Percentiles rank a stretch among this genome's conserved stretches.
phyloP scores from a whole-genome alignment of 2,329 filamentous ascomycete genomes.

The Fusarium kyushuense region DNA sequence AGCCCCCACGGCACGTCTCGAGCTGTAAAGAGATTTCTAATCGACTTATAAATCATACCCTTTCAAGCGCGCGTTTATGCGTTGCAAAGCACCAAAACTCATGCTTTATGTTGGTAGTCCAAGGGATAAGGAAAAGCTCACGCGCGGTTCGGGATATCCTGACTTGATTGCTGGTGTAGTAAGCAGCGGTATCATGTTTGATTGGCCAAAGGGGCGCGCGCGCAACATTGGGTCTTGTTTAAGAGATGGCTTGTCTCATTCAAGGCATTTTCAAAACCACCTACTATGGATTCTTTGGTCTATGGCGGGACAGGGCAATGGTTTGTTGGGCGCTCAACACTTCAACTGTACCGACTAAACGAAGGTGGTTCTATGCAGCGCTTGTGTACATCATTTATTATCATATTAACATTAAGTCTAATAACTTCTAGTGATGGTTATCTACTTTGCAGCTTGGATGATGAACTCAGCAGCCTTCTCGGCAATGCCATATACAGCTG shows the following conservation, averaged over 20 bases:
- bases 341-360: no score
- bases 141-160: conserved; percentile 6
- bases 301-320: no score
- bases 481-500: conserved; percentile 64
- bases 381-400: not conserved
- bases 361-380: not conserved
- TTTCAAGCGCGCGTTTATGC: not conserved
- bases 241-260: no score
- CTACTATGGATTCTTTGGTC: no score
- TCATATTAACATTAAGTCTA: not conserved
- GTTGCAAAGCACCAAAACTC: not conserved
- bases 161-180: not conserved
- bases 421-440: no score
- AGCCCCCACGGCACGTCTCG: not conserved
- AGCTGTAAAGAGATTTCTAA: not conserved
- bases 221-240: not conserved
- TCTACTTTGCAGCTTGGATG: conserved; percentile 27
- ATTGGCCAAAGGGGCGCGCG: not conserved
- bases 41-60: not conserved
- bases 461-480: conserved; percentile 58
- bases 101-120: not conserved
- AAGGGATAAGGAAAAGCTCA: not conserved
- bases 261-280: no score
- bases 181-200: not conserved
- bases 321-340: no score